Evolutionary conservation across 169 alveolate species (phyloP).

Genomic region (Plasmodium reichenowi): DNA sequence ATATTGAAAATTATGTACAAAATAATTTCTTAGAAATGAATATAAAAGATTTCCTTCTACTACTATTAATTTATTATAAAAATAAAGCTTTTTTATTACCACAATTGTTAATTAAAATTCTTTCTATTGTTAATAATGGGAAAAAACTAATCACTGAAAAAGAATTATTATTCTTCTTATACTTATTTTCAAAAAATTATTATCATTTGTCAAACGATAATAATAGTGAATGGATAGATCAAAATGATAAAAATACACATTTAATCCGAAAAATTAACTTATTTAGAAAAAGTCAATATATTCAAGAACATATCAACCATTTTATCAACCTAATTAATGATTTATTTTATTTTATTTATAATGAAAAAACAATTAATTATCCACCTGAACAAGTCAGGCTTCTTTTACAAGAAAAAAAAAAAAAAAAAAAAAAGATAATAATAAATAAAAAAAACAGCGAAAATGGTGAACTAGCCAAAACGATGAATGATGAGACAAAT

Average conservation of each 20-base stretch:
- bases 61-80: slow-evolving; percentile 43
- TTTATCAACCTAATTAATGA: slow-evolving; percentile 42
- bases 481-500: not conserved
- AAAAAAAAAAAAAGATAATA: not conserved
- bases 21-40: slow-evolving; percentile 41
- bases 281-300: slow-evolving; percentile 41
- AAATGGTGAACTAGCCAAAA: not conserved
- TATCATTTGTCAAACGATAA: slow-evolving; percentile 5
- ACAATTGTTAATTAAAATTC: slow-evolving; percentile 50
- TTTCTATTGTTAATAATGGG: slow-evolving; percentile 50
- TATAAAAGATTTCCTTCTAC: slow-evolving; percentile 47
- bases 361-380: slow-evolving; percentile 51
- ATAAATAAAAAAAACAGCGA: not conserved
- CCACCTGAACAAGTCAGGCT: slow-evolving; percentile 22
- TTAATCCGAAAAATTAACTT: slow-evolving; percentile 33
- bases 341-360: slow-evolving; percentile 24
- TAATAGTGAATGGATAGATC: not conserved
- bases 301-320: slow-evolving; percentile 37
- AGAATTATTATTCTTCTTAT: slow-evolving; percentile 37
- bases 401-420: not conserved
- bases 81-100: slow-evolving; percentile 43
- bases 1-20: slow-evolving; percentile 57
- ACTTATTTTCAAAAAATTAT: slow-evolving; percentile 70
- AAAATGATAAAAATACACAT: not conserved
- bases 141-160: slow-evolving; percentile 19